Evolutionary conservation across 2,329 filamentous ascomycete species (phyloP).

Genomic region (Penicillium oxalicum): DNA sequence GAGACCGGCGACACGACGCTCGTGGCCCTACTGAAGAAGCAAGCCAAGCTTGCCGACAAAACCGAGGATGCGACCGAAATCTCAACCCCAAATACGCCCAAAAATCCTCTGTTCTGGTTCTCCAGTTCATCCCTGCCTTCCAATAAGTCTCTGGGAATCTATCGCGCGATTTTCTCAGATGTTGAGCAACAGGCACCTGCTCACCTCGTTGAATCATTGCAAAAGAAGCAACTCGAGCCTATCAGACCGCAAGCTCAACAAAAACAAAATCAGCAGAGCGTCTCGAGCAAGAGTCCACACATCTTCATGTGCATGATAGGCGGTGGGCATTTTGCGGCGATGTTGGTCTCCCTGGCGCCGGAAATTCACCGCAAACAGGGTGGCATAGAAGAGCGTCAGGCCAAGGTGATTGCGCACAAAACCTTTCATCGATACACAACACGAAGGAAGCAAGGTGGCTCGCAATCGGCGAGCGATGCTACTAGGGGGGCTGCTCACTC

Average conservation of each 20-base stretch:
- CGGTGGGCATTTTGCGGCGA: slow-evolving; percentile 93
- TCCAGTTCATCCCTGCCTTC: slow-evolving; percentile 66
- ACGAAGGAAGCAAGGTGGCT: slow-evolving; percentile 88
- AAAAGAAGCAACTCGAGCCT: slow-evolving; percentile 69
- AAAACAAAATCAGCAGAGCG: slow-evolving; percentile 34
- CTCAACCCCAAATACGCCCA: slow-evolving; percentile 54
- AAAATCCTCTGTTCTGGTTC: slow-evolving; percentile 79
- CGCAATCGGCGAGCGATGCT: slow-evolving; percentile 88
- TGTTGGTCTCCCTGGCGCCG: slow-evolving; percentile 84
- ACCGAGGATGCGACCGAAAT: slow-evolving; percentile 43
- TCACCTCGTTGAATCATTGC: slow-evolving; percentile 61
- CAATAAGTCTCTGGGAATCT: slow-evolving; percentile 78
- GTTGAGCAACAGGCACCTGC: slow-evolving; percentile 62
- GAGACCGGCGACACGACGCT: slow-evolving; percentile 50
- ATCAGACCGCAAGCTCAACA: slow-evolving; percentile 40
- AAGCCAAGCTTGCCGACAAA: slow-evolving; percentile 61
- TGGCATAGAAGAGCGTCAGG: slow-evolving; percentile 73
- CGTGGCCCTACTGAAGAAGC: slow-evolving; percentile 71
- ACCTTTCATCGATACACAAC: slow-evolving; percentile 98
- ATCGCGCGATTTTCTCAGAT: slow-evolving; percentile 70
- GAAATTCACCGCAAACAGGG: slow-evolving; percentile 64
- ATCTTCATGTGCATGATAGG: slow-evolving; percentile 98
- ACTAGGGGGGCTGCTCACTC: slow-evolving; percentile 93
- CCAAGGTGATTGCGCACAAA: slow-evolving; percentile 87
- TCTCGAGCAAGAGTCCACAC: slow-evolving; percentile 61